Evolutionary conservation across 2,329 filamentous ascomycete species (phyloP), one percentile per base, ranked within the genome.

Genomic region (Alternaria tenuissima): DNA sequence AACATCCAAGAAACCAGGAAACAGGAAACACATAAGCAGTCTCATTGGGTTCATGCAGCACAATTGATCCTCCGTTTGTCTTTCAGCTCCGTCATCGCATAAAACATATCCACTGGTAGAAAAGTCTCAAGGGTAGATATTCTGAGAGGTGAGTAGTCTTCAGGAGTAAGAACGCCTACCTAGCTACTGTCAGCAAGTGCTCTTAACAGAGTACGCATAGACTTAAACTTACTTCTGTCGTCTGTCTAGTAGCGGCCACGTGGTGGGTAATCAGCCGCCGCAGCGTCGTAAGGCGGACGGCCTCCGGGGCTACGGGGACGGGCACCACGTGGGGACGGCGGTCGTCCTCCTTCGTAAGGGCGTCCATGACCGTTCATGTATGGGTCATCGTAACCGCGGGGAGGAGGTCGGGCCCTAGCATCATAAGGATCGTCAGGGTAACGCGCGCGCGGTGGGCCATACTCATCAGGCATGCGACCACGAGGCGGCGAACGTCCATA

Each of bases 381-480:
- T 4, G 86, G 86, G 68, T 89, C 87, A 62, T 81, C 76, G 67
- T 88, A 86, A 73, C 78, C 78, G 68, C 84, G 82, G 69, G 85
- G 85, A 62, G 84, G 84, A 53, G 85, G 84, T 44, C 84, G 83
- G 54, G 82, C 82, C 59, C 81, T 81, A 61, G 79, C 71, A 64
- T 82, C 84, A 80, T 94, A 95, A 30, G 90, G 89, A 71, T 95
- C 92, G 59, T 93, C 91, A 73, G 91, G 91, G 59, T 90, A 82
- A 66, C 82, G 82, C 83, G 79, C 72, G 64, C 90, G 84, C 58
- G 86, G 87, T 65, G 88, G 88, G 55, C 88, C 88, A 72, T 84
- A 83, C 69, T 96, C 95, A 74, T 96, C 93, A 44, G 91, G 89
- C 66, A 86, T 85, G 65, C 90, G 89, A 67, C 91, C 90, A 62